Evolutionary conservation across 805 yeast species (phyloP), one percentile per base, ranked within the genome.

Genomic region (Maudiozyma turicensis): DNA sequence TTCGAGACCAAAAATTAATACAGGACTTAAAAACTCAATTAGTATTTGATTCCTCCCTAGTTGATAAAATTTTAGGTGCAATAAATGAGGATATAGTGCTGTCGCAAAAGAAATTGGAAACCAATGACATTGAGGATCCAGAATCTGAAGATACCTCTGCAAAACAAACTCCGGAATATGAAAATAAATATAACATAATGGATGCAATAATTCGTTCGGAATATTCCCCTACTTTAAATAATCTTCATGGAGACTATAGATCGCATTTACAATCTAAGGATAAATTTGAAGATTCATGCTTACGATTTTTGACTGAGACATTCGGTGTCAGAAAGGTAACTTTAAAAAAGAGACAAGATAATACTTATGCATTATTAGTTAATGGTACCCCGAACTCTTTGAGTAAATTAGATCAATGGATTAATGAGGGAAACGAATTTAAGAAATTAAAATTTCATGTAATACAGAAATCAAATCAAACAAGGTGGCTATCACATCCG

Each of bases 321-420:
- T 54, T 58, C n/a, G 59, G 58, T 5, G 65, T 62, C 5, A 63
- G 61, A 45, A 64, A 56, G 43, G 65, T 70, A 0, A 52, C 58
- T 6, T 58, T 77, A 39, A 70, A 71, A 42, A 65, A 71, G 60
- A 69, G 74, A 15, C 72, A 73, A 14, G 64, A 67, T 42, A 62
- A 68, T 40, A 74, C 75, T 10, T 71, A 77, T 57, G 78, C 77
- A 8, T 65, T 82, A 2, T 72, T 75, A 51, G 64, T 82, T 10
- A 59, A 70, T 6, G 80, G 77, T 0, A 65, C 69, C 26, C 58
- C 64, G 20, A 68, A 48, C 3, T 52, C 51, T 44, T 45, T 63
- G 15, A 54, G 50, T n/a, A 57, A 55, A 43, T 45, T 68, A 6
- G 42, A 37, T 48, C 48, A 57, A 48, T 40, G 35, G 47, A 44